Evolutionary conservation across 176 grass and related monocot genomes (phyloP).

Genomic region (Saccharum spontaneum): DNA sequence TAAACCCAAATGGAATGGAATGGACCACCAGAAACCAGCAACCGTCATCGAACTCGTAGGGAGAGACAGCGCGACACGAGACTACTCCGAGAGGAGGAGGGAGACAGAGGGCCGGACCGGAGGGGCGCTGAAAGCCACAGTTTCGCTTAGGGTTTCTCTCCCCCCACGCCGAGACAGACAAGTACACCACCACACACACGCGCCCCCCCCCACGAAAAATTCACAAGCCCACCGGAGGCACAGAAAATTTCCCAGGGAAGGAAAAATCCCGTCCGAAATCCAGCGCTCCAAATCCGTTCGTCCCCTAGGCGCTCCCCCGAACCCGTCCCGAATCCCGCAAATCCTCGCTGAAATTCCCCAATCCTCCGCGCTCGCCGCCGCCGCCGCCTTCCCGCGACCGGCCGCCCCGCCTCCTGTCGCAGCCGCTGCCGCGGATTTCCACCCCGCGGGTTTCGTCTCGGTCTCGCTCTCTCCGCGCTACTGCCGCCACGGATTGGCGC

Average conservation of each 20-base stretch:
- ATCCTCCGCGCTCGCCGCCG: conserved; percentile 12
- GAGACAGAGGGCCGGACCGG: neutral
- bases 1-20: neutral
- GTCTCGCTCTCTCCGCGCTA: neutral
- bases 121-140: conserved; percentile 31
- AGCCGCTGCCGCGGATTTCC: conserved; percentile 27
- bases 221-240: conserved; percentile 33
- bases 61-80: neutral
- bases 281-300: conserved; percentile 36
- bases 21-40: conserved; percentile 16
- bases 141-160: conserved; percentile 54
- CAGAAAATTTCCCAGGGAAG: conserved; percentile 33
- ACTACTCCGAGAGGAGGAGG: too few species aligned
- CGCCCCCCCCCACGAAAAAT: conserved; percentile 31
- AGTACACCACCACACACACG: conserved; percentile 37
- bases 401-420: neutral
- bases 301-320: neutral
- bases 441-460: neutral
- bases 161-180: conserved; percentile 11
- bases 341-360: conserved; percentile 30
- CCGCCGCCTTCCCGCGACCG: neutral
- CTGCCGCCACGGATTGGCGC: conserved; percentile 7
- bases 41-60: neutral
- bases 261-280: conserved; percentile 42
- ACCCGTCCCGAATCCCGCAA: conserved; percentile 24